Evolutionary conservation across 2,329 filamentous ascomycete species (phyloP).

Genomic region (Teratosphaeriaceae sp.): DNA sequence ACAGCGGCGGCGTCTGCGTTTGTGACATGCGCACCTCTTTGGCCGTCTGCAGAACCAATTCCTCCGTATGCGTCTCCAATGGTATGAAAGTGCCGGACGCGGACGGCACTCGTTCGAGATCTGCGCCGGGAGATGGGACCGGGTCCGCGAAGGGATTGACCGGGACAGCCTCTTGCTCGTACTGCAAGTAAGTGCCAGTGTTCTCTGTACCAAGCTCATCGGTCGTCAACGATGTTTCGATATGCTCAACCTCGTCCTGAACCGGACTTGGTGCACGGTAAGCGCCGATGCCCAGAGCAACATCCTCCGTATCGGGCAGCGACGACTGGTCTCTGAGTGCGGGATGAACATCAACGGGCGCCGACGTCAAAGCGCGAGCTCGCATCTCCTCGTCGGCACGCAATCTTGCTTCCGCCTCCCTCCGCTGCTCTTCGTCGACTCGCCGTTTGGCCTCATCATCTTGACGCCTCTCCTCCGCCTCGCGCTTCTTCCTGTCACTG

Average conservation of each 20-base stretch:
- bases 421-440: slow-evolving; percentile 18
- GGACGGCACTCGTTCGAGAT: slow-evolving; percentile 3
- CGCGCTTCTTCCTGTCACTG: slow-evolving; percentile 32
- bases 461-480: slow-evolving; percentile 46
- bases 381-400: slow-evolving; percentile 22
- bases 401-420: slow-evolving; percentile 33
- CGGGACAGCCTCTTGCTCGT: slow-evolving; percentile 11
- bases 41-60: slow-evolving; percentile 44
- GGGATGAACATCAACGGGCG: slow-evolving; percentile 29
- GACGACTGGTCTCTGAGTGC: slow-evolving; percentile 22
- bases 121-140: slow-evolving; percentile 10
- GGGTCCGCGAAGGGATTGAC: slow-evolving; percentile 25
- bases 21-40: slow-evolving; percentile 43
- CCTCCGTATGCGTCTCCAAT: slow-evolving; percentile 37
- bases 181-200: slow-evolving; percentile 22
- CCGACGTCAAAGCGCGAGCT: slow-evolving; percentile 16
- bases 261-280: slow-evolving; percentile 2
- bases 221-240: slow-evolving; percentile 1
- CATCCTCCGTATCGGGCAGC: slow-evolving; percentile 12
- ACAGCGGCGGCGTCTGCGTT: slow-evolving; percentile 38
- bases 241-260: slow-evolving; percentile 3
- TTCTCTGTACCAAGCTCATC: slow-evolving; percentile 10
- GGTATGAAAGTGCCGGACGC: slow-evolving; percentile 18
- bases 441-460: slow-evolving; percentile 33
- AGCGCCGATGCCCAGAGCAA: slow-evolving; percentile 26